These are phyloP conservation scores for Chaetomium fimeti DNA, from an alignment of 495 filamentous ascomycete species.

Conservation along the genomic window DNA sequence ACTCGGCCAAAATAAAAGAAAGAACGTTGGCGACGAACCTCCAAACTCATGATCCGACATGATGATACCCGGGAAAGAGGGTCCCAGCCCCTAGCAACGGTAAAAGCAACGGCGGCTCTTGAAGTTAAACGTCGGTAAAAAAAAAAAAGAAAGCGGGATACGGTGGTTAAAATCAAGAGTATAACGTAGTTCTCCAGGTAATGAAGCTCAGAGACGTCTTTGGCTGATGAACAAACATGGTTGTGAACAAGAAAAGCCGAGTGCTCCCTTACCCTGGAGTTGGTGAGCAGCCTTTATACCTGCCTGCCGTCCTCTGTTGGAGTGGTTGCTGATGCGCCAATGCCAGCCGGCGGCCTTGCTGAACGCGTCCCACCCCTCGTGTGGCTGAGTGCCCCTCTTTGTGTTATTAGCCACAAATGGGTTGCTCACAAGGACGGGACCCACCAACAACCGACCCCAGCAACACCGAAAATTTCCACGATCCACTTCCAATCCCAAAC, in stretches of 20 bases:
- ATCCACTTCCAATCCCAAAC: not conserved
- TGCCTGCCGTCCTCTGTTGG: slow-evolving; percentile 6
- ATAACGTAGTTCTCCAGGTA: not conserved
- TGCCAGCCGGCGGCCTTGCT: slow-evolving; percentile 9
- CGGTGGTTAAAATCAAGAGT: not conserved
- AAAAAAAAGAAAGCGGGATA: not conserved
- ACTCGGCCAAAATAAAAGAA: not conserved
- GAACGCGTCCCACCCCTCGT: slow-evolving; percentile 6
- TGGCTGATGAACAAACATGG: slow-evolving; percentile 17
- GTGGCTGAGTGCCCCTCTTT: slow-evolving; percentile 15
- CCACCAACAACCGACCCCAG: slow-evolving; percentile 3
- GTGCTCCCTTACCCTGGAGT: slow-evolving; percentile 22
- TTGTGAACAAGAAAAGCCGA: slow-evolving; percentile 15
- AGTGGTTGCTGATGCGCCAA: slow-evolving; percentile 11
- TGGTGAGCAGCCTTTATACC: slow-evolving; percentile 30
- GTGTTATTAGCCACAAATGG: slow-evolving; percentile 9
- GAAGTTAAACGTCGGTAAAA: not conserved
- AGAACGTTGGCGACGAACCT: slow-evolving; percentile 50
- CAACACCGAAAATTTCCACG: slow-evolving; percentile 6
- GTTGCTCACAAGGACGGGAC: not conserved
- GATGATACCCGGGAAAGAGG: slow-evolving; percentile 19
- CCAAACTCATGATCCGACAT: slow-evolving; percentile 94
- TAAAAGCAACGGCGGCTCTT: not conserved
- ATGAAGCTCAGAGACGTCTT: slow-evolving; percentile 6
- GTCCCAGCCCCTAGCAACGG: not conserved